Conservation (phyloP, 1,284 basidiomycete genomes). For the Stereum hirsutum region DNA sequence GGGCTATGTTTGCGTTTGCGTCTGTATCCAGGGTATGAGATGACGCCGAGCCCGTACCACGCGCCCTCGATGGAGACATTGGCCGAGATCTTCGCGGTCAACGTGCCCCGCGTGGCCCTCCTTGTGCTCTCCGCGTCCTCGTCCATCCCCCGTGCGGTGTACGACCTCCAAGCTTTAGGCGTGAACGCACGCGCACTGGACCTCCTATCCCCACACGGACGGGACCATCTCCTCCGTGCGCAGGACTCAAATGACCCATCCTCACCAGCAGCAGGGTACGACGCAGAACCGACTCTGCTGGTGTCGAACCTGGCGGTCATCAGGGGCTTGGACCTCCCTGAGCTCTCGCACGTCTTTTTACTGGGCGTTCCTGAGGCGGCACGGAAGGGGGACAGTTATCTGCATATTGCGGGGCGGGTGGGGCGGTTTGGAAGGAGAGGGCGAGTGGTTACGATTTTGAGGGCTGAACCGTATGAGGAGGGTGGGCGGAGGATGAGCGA, state of each 20-base stretch:
- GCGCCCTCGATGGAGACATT: constrained; percentile 53
- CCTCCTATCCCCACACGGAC: constrained; percentile 34
- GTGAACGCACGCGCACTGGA: constrained; percentile 58
- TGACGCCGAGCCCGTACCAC: constrained; percentile 41
- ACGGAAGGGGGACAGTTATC: constrained; percentile 45
- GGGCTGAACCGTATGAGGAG: constrained; percentile 23
- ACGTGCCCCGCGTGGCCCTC: constrained; percentile 58
- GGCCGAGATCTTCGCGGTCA: constrained; percentile 59
- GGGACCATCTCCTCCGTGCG: constrained; percentile 29
- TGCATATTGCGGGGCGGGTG: constrained; percentile 68
- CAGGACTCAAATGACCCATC: no score
- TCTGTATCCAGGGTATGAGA: constrained; percentile 28
- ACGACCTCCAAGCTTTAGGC: constrained; percentile 55
- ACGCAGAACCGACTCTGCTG: constrained; percentile 50
- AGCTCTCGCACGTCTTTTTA: constrained; percentile 66
- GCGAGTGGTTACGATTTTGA: constrained; percentile 53
- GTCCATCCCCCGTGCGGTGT: constrained; percentile 49
- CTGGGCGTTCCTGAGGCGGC: constrained; percentile 45
- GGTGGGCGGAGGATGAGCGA: constrained; percentile 25
- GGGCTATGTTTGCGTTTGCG: no score
- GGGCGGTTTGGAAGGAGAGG: constrained; percentile 60
- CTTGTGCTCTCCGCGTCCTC: constrained; percentile 54
- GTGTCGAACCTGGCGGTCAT: constrained; percentile 59
- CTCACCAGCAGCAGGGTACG: no score
- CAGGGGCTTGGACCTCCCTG: constrained; percentile 64